phyloP scores from a whole-genome alignment of 73 alveolate species.

The Blepharisma stoltei region DNA sequence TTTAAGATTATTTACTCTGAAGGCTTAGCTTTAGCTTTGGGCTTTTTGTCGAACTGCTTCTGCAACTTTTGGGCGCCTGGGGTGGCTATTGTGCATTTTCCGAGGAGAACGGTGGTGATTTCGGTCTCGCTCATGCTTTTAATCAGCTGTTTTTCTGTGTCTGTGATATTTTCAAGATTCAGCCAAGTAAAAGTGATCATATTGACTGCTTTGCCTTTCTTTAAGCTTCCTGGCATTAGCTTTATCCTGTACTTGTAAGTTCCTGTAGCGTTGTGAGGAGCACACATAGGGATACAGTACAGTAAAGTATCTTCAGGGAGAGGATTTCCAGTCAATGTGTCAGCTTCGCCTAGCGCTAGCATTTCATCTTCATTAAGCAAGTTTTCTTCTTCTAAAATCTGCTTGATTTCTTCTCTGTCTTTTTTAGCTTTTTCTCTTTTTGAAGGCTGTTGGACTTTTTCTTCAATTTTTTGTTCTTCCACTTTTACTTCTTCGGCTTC shows the following conservation, averaged over 20 bases:
- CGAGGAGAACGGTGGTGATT: background rate
- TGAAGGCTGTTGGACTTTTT: background rate
- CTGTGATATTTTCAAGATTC: background rate
- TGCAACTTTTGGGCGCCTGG: background rate
- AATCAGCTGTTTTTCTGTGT: slow-evolving; percentile 19
- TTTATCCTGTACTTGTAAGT: slow-evolving; percentile 64
- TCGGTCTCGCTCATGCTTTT: slow-evolving; percentile 19
- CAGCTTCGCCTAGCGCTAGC: slow-evolving; percentile 52
- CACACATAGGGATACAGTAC: slow-evolving; percentile 67
- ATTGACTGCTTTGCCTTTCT: slow-evolving; percentile 69
- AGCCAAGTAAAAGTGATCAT: slow-evolving; percentile 32
- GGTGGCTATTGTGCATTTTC: slow-evolving; percentile 1
- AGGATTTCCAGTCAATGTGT: slow-evolving; percentile 63
- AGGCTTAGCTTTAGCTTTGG: background rate
- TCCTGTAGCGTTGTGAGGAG: slow-evolving; percentile 60
- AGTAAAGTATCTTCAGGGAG: slow-evolving; percentile 46
- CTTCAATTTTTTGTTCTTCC: slow-evolving; percentile 24
- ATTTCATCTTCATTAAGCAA: slow-evolving; percentile 54
- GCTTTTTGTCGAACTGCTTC: background rate
- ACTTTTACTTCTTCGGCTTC: slow-evolving; percentile 42
- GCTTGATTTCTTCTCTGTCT: slow-evolving; percentile 53
- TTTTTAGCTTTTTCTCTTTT: slow-evolving; percentile 28
- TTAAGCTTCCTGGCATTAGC: slow-evolving; percentile 58
- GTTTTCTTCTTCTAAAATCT: slow-evolving; percentile 59
- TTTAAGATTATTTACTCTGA: too few relatives aligned